A percentile compares a stretch with the other conserved stretches of the same genome.
phyloP scores from a whole-genome alignment of 2,329 filamentous ascomycete genomes.

The Fusarium anthophilum region DNA sequence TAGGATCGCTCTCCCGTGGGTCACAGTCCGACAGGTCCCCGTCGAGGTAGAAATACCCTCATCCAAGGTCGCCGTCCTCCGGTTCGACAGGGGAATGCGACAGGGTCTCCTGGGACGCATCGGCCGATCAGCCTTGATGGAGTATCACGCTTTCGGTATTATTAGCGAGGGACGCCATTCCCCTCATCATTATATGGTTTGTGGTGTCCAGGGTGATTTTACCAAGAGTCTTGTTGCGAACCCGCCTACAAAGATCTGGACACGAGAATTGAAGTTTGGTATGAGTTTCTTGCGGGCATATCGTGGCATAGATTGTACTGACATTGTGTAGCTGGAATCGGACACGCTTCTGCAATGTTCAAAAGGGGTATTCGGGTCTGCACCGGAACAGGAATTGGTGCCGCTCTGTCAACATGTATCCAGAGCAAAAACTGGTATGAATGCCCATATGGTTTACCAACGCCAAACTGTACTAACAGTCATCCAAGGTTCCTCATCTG shows the following conservation, averaged over 20 bases:
- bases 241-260: background rate
- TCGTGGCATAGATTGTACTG: fast-evolving
- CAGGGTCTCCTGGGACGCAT: background rate
- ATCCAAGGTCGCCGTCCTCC: background rate
- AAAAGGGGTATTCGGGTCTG: background rate
- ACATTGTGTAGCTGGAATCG: background rate
- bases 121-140: background rate
- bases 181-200: background rate
- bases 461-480: fast-evolving
- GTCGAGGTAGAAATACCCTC: constrained; percentile 1
- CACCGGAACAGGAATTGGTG: background rate
- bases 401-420: background rate
- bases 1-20: background rate
- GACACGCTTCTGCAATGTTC: constrained; percentile 3
- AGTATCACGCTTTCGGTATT: constrained; percentile 6
- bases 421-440: background rate
- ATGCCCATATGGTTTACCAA: fast-evolving
- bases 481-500: background rate
- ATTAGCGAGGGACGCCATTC: background rate
- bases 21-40: background rate
- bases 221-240: background rate
- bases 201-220: constrained; percentile 1
- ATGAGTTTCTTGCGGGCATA: fast-evolving
- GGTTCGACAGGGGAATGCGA: background rate
- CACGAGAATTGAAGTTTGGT: background rate